Evolutionary conservation across 2,329 filamentous ascomycete genomes (phyloP).

Genomic region (Fusarium gaditjirri): DNA sequence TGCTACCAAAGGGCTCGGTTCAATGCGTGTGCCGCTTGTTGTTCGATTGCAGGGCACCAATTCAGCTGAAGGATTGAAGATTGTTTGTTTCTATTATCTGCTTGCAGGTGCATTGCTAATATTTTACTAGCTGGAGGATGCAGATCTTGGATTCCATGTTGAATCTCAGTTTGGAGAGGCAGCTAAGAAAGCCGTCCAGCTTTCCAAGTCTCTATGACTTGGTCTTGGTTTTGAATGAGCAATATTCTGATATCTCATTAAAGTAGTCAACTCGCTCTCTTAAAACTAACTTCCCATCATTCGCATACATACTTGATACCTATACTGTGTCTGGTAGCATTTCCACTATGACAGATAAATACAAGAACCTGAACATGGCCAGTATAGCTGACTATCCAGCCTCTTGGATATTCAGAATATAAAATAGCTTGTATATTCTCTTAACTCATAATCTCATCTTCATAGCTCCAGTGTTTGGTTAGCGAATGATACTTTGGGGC

Average conservation of each 20-base stretch:
- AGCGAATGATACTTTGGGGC: neutral
- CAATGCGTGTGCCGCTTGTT: constrained; percentile 2
- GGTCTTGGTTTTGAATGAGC: neutral
- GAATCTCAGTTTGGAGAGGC: constrained; percentile 4
- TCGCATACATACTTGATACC: accelerated
- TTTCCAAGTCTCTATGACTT: neutral
- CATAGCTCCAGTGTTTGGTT: neutral
- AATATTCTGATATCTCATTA: accelerated
- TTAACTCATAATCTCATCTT: neutral
- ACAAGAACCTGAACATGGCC: neutral
- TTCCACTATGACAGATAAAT: accelerated
- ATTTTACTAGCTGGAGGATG: neutral
- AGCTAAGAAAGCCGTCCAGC: neutral
- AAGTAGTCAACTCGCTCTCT: accelerated
- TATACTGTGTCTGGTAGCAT: neutral
- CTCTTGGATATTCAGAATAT: neutral
- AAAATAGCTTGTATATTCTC: neutral
- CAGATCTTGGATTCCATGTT: neutral
- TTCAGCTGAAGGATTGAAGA: neutral
- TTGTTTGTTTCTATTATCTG: neutral
- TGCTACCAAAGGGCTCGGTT: neutral
- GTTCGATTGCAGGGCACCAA: neutral
- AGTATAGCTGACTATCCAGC: neutral
- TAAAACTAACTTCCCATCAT: accelerated
- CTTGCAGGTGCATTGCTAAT: neutral